Conservation (phyloP, 257 asterid genomes). For the Vinca minor region DNA sequence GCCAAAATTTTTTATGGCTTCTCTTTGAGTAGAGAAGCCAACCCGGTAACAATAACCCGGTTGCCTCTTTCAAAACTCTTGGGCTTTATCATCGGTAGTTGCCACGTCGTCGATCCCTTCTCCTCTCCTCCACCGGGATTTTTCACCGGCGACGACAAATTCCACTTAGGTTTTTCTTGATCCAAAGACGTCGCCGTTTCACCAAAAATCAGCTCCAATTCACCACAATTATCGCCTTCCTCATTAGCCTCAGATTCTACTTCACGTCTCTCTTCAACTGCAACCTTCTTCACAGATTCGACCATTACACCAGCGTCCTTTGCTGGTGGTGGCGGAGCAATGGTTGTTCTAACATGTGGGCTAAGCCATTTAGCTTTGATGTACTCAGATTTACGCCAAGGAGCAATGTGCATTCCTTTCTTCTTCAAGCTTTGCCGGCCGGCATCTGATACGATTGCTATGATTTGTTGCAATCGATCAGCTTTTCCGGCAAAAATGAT, state of each 20-base stretch:
- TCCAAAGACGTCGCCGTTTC: slow-evolving; percentile 24
- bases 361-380: slow-evolving; percentile 77
- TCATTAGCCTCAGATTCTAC: slow-evolving; percentile 34
- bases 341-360: slow-evolving; percentile 41
- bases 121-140: slow-evolving; percentile 20
- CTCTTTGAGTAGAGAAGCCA: slow-evolving; percentile 81
- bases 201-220: slow-evolving; percentile 56
- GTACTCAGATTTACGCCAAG: slow-evolving; percentile 90
- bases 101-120: slow-evolving; percentile 41
- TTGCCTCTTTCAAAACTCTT: slow-evolving; percentile 52
- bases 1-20: slow-evolving; percentile 37
- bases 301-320: slow-evolving; percentile 13
- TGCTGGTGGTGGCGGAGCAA: neutral
- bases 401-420: slow-evolving; percentile 93
- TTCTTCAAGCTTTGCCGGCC: slow-evolving; percentile 70
- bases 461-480: slow-evolving; percentile 73
- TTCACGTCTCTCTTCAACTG: neutral
- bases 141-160: slow-evolving; percentile 26
- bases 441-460: slow-evolving; percentile 67
- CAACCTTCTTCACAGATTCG: slow-evolving; percentile 10
- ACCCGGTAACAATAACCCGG: slow-evolving; percentile 63
- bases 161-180: slow-evolving; percentile 16
- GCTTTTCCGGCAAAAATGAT: slow-evolving; percentile 65
- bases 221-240: too few relatives aligned
- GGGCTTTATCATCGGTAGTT: slow-evolving; percentile 67